Conservation (phyloP, 768 basidiomycete species). For the Fomitopsis pulvina region DNA sequence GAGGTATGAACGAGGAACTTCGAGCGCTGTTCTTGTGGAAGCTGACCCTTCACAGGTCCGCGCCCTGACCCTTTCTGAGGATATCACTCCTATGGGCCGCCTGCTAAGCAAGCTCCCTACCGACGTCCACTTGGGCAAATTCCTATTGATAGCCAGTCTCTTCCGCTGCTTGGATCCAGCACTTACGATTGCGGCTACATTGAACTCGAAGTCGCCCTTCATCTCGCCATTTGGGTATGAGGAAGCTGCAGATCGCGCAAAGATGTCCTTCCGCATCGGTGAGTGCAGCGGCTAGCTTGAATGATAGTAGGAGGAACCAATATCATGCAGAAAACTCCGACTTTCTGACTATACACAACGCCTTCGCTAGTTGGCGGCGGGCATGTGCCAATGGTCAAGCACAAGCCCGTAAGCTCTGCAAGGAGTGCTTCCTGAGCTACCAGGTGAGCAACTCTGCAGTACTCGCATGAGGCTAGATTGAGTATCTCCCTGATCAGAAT, state of each 20-base stretch:
- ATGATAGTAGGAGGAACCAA: neutral
- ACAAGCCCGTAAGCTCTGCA: conserved; percentile 71
- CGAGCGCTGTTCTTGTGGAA: neutral
- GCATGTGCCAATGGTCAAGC: conserved; percentile 59
- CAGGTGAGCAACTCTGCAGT: conserved; percentile 40
- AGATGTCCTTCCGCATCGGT: conserved; percentile 73
- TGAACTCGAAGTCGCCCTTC: conserved; percentile 93
- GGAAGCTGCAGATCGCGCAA: conserved; percentile 80
- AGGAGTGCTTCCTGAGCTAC: conserved; percentile 73
- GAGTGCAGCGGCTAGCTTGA: conserved; percentile 17
- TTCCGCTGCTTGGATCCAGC: conserved; percentile 93
- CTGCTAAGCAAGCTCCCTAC: conserved; percentile 88
- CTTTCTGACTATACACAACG: conserved; percentile 89
- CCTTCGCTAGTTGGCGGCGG: conserved; percentile 81
- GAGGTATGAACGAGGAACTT: conserved; percentile 44
- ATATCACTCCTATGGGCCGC: conserved; percentile 91
- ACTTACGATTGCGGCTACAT: conserved; percentile 89
- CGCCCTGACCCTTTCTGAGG: conserved; percentile 78
- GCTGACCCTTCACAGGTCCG: conserved; percentile 47
- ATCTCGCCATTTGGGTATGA: conserved; percentile 84
- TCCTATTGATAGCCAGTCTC: conserved; percentile 75
- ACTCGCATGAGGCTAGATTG: too few species aligned
- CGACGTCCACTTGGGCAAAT: conserved; percentile 94
- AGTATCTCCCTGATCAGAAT: conserved; percentile 42
- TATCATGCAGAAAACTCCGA: conserved; percentile 74